phyloP scores from a whole-genome alignment of 805 yeast genomes.

The Yamadazyma tumulicola region DNA sequence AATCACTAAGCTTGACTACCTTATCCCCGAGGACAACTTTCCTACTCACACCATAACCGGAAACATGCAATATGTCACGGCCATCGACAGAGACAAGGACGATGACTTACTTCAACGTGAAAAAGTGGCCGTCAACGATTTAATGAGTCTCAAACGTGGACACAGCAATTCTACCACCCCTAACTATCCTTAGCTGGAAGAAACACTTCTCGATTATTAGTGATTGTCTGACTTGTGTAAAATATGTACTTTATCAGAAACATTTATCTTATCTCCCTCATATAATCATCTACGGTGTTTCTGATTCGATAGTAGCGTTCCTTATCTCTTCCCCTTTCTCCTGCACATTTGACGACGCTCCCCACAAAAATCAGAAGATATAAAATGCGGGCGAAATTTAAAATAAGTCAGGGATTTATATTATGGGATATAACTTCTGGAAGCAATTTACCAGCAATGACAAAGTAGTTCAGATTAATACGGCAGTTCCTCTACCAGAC shows the following conservation, averaged over 20 bases:
- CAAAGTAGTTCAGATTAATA: no score
- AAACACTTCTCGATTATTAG: no score
- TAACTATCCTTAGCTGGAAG: no score
- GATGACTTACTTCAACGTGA: slow-evolving; percentile 27
- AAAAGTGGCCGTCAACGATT: slow-evolving; percentile 27
- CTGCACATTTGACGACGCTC: not conserved
- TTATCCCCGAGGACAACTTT: slow-evolving; percentile 18
- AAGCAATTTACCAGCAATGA: slow-evolving; percentile 7
- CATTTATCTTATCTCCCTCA: no score
- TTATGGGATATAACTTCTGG: slow-evolving; percentile 12
- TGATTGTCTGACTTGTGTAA: no score
- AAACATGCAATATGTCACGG: not conserved
- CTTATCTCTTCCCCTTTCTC: no score
- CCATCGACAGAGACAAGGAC: slow-evolving; percentile 3
- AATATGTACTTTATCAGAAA: no score
- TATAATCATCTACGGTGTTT: no score
- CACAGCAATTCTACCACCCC: slow-evolving; percentile 3
- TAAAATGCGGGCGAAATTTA: not conserved
- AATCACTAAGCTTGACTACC: slow-evolving; percentile 19
- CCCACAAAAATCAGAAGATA: slow-evolving; percentile 2
- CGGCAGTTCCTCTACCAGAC: not conserved
- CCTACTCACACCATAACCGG: slow-evolving; percentile 15
- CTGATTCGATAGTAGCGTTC: no score
- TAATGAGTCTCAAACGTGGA: slow-evolving; percentile 21
- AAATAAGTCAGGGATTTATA: not conserved